Evolutionary conservation across 305 asterid species (phyloP).

Genomic region (Fraxinus dipetala): DNA sequence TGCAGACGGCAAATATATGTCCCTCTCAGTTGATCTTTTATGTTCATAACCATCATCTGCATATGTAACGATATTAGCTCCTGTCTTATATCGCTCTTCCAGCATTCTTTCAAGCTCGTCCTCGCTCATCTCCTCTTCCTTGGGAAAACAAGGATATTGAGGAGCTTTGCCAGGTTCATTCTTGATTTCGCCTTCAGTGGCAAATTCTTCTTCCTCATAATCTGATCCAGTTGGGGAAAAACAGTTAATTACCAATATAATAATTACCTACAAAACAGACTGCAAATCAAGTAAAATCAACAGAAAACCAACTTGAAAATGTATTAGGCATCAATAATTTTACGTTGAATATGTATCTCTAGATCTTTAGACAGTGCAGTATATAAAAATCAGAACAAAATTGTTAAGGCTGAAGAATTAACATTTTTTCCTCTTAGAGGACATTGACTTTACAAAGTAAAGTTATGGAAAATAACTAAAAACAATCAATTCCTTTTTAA

Average conservation of each 20-base stretch:
- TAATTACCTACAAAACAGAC: background rate
- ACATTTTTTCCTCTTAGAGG: background rate
- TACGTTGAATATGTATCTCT: background rate
- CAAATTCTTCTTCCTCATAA: slow-evolving; percentile 47
- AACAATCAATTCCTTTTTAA: background rate
- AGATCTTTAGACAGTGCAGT: background rate
- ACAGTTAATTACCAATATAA: background rate
- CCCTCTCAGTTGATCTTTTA: slow-evolving; percentile 37
- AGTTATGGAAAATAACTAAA: background rate
- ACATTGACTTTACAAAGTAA: background rate
- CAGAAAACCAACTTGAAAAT: background rate
- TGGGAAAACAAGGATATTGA: slow-evolving; percentile 39
- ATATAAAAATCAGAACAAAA: background rate
- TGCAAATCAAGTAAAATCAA: background rate
- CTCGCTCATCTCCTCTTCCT: slow-evolving; percentile 74
- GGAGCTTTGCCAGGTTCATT: slow-evolving; percentile 44
- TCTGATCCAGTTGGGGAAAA: slow-evolving; percentile 25
- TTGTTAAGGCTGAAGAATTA: background rate
- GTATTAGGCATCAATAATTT: background rate
- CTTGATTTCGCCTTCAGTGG: slow-evolving; percentile 22
- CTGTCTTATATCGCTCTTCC: slow-evolving; percentile 68
- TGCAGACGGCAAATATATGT: slow-evolving; percentile 39
- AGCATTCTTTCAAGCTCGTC: slow-evolving; percentile 69
- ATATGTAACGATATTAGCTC: slow-evolving; percentile 56
- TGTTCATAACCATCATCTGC: slow-evolving; percentile 62